phyloP scores from a whole-genome alignment of 345 rosid species.

The Eucalyptus pauciflora region DNA sequence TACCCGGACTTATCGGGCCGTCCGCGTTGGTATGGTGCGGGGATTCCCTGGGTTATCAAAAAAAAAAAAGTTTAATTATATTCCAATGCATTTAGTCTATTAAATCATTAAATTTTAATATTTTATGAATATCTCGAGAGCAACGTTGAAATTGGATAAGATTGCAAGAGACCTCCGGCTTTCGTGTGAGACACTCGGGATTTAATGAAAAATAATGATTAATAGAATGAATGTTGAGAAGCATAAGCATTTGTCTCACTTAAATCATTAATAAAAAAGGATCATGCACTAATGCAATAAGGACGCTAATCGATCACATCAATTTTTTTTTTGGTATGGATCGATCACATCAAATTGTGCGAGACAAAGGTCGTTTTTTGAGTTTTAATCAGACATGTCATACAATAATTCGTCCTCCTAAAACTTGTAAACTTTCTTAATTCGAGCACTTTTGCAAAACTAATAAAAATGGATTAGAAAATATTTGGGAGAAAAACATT shows the following conservation, averaged over 20 bases:
- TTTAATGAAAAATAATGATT: neutral
- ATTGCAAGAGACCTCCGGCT: neutral
- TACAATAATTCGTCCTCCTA: neutral
- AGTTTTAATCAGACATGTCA: neutral
- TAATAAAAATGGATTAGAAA: neutral
- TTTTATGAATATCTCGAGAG: neutral
- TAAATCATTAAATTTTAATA: neutral
- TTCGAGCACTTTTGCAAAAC: neutral
- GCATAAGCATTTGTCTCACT: neutral
- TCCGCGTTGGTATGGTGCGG: no score
- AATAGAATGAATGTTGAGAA: neutral
- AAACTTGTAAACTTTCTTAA: neutral
- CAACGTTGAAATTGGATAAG: neutral
- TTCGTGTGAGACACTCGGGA: rapidly evolving
- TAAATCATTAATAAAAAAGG: neutral
- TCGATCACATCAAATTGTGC: rapidly evolving
- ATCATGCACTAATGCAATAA: rapidly evolving
- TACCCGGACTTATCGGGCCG: no score
- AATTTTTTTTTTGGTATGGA: no score
- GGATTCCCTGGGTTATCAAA: no score
- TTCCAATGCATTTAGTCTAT: neutral
- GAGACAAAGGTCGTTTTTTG: rapidly evolving
- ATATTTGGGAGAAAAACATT: no score
- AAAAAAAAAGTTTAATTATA: neutral
- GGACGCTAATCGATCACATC: neutral